phyloP scores from a whole-genome alignment of 2,329 filamentous ascomycete genomes.

The Metarhizium sp. region DNA sequence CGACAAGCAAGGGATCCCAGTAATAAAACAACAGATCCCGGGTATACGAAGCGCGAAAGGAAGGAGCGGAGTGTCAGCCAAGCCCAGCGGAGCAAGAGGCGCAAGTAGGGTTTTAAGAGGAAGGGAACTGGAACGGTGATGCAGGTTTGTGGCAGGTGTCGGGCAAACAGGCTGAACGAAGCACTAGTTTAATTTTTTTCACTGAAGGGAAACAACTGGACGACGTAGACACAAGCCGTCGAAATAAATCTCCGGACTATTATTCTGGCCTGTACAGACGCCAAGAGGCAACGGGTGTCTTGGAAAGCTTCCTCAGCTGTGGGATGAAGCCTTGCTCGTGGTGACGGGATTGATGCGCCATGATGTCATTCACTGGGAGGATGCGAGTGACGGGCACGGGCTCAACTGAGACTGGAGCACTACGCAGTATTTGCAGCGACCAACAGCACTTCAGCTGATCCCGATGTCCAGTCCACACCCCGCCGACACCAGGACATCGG shows the following conservation, averaged over 20 bases:
- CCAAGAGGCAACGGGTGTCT: too few species aligned
- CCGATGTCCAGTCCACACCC: too few species aligned
- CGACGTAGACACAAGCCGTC: background rate
- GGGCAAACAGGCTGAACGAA: background rate
- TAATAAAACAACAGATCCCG: background rate
- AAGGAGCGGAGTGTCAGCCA: background rate
- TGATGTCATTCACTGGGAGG: slow-evolving; percentile 24
- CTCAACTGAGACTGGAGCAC: too few species aligned
- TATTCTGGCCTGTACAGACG: too few species aligned
- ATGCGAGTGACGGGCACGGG: background rate
- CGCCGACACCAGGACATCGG: too few species aligned
- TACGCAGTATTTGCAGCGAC: too few species aligned
- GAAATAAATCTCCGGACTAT: background rate
- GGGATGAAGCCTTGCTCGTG: background rate
- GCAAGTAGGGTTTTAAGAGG: slow-evolving; percentile 4
- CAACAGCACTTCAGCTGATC: too few species aligned
- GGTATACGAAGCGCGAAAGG: background rate
- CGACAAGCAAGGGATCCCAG: background rate
- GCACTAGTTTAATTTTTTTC: too few species aligned
- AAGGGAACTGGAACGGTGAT: background rate
- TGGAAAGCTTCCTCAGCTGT: background rate
- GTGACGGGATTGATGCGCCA: slow-evolving; percentile 18
- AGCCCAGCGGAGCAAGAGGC: background rate
- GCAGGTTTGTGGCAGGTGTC: background rate
- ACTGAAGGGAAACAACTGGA: too few species aligned